Percentiles rank a stretch among this genome's conserved stretches.
Conservation (phyloP, 2,329 filamentous ascomycete genomes). For the Microsporum audouinii region DNA sequence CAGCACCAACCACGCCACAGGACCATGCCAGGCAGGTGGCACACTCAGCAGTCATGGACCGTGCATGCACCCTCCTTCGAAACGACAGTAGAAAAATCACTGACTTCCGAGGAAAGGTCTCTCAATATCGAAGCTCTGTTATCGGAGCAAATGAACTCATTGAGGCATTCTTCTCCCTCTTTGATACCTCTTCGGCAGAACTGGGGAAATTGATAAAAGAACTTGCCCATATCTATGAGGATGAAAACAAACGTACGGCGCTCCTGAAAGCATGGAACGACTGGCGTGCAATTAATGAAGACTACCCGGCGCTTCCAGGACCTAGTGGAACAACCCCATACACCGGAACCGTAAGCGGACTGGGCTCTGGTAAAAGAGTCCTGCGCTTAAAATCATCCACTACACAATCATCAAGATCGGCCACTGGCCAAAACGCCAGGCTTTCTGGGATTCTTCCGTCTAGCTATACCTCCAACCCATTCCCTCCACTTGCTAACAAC, state of each 20-base stretch:
- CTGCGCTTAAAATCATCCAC: slow-evolving; percentile 59
- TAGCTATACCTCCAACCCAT: slow-evolving; percentile 26
- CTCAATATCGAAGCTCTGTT: slow-evolving; percentile 59
- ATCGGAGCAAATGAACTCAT: slow-evolving; percentile 66
- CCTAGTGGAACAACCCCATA: slow-evolving; percentile 56
- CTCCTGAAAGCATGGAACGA: slow-evolving; percentile 83
- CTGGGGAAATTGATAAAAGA: slow-evolving; percentile 85
- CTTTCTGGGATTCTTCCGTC: slow-evolving; percentile 29
- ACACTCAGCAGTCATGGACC: slow-evolving; percentile 74
- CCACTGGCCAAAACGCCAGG: slow-evolving; percentile 48
- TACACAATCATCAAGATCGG: slow-evolving; percentile 53
- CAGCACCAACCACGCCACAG: slow-evolving; percentile 46
- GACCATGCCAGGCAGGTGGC: slow-evolving; percentile 70
- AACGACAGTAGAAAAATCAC: slow-evolving; percentile 64
- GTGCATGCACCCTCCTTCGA: slow-evolving; percentile 67
- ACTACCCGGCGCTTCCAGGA: slow-evolving; percentile 79
- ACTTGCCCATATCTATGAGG: slow-evolving; percentile 84
- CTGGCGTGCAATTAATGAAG: slow-evolving; percentile 91
- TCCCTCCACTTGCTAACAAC: slow-evolving; percentile 33
- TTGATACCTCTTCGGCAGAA: slow-evolving; percentile 67
- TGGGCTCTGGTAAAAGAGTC: slow-evolving; percentile 51
- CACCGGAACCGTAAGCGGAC: slow-evolving; percentile 40
- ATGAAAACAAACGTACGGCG: slow-evolving; percentile 58
- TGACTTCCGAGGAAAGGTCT: slow-evolving; percentile 69
- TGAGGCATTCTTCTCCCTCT: slow-evolving; percentile 76